These are phyloP conservation scores for Aspergillus egyptiacus DNA, from an alignment of 495 filamentous ascomycete genomes.

Conservation along the genomic window DNA sequence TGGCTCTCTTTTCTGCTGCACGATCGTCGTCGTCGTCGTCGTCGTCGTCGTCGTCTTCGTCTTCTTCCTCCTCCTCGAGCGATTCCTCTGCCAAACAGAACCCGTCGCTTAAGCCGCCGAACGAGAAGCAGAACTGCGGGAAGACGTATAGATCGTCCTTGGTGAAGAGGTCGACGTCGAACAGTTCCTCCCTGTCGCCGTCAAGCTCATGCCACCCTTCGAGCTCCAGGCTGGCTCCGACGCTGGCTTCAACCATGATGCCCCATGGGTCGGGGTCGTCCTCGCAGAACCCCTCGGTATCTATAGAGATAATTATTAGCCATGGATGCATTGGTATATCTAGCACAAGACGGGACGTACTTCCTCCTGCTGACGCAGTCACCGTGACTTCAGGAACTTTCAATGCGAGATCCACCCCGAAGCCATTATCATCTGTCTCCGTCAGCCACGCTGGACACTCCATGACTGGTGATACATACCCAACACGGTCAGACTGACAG, in stretches of 20 bases:
- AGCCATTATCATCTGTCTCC: slow-evolving; percentile 7
- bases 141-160: slow-evolving; percentile 1
- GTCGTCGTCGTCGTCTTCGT: background rate
- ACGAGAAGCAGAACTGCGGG: slow-evolving; percentile 7
- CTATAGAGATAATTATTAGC: background rate
- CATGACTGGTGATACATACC: background rate
- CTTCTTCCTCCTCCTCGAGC: background rate
- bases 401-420: slow-evolving; percentile 7
- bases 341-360: background rate
- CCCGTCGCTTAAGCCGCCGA: background rate
- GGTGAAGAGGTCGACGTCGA: background rate
- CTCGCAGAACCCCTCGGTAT: slow-evolving; percentile 7
- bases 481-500: slow-evolving; percentile 4
- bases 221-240: slow-evolving; percentile 4
- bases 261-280: background rate
- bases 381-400: slow-evolving; percentile 9
- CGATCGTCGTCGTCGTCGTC: background rate
- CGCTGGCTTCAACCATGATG: background rate
- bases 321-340: background rate
- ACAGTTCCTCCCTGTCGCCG: background rate
- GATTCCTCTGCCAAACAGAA: no score
- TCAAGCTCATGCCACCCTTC: slow-evolving; percentile 6
- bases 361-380: slow-evolving; percentile 5
- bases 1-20: background rate
- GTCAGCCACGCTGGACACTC: no score